Evolutionary conservation across 257 asterid genomes (phyloP), one percentile per base, ranked within the genome.

Genomic region (Cynanchum wilfordii): DNA sequence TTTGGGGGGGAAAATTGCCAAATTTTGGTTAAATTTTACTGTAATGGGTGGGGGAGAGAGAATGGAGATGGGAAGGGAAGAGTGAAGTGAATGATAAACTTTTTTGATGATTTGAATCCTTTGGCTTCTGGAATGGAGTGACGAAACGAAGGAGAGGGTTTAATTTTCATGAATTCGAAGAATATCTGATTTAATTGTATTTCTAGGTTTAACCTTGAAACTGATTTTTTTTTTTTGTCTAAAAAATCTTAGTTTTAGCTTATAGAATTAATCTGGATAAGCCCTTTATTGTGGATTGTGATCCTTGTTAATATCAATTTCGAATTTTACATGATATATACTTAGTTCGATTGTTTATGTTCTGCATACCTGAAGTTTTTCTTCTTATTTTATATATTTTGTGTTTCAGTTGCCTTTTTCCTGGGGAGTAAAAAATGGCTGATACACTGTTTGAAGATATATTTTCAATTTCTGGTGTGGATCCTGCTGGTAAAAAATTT

Each of bases 401-500:
- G 7, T 0, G 20, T 22, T 29, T 60, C 66, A 60, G 66, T 60
- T 60, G 66, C 29, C 7, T 55, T 55, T 20, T n/a, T 55, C 2
- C 9, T n/a, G n/a, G n/a, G 60, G 60, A 55, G 60, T n/a, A 55
- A 29, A 83, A 45, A 74, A 92, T 89, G 98, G 95, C 87, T 81
- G 95, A 87, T 74, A 90, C 96, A 0, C 91, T 89, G 13, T 90
- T 93, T 44, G 90, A 89, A 80, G 97, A 90, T 74, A 93, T 89
- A 74, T 93, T 90, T 78, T 82, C 84, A 9, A 83, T 90, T 19
- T 87, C 83, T 40, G 84, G 76, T 10, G 8, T 90, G 27, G 91
- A 93, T 73, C 97, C 95, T 2, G 97, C 86, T 77, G 98, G 97
- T 55, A 90, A 90, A 73, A 93, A 87, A 70, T 93, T 93, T 57